Evolutionary conservation across 2,329 filamentous ascomycete genomes (phyloP).

Genomic region (Knoxdaviesia capensis): DNA sequence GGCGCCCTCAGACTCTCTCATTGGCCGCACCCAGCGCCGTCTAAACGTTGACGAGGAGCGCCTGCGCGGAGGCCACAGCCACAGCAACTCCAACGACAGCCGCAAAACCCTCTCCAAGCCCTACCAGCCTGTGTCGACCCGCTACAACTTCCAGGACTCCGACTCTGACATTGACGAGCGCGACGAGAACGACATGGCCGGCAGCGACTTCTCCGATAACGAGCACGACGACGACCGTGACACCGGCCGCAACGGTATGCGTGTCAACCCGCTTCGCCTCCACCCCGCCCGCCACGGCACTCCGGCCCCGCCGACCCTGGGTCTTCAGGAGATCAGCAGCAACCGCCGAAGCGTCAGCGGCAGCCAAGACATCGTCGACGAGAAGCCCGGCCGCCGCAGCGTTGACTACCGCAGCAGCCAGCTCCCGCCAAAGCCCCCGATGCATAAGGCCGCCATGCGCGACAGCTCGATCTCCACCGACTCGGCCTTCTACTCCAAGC

Average conservation of each 20-base stretch:
- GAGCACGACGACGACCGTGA: conserved; percentile 10
- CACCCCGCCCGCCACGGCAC: conserved; percentile 18
- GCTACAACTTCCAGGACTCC: conserved; percentile 22
- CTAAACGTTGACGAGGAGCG: conserved; percentile 17
- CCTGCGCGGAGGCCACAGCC: conserved; percentile 7
- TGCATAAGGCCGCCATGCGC: conserved; percentile 7
- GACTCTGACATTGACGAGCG: conserved; percentile 18
- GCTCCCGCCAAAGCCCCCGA: conserved; percentile 6
- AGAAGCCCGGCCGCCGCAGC: conserved; percentile 8
- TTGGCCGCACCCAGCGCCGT: conserved; percentile 32
- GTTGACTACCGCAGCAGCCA: conserved; percentile 6
- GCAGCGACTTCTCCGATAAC: conserved; percentile 8
- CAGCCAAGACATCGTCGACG: conserved; percentile 25
- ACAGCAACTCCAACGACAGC: conserved; percentile 7
- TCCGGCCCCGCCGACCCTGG: conserved; percentile 9
- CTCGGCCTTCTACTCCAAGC: conserved; percentile 27
- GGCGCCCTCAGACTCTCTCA: conserved; percentile 31
- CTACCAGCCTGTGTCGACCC: conserved; percentile 26
- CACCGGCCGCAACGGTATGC: conserved; percentile 10
- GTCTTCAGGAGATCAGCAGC: conserved; percentile 23
- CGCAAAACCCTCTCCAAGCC: conserved; percentile 9
- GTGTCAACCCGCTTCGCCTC: conserved; percentile 26
- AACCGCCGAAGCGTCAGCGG: conserved; percentile 22
- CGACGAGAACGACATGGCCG: conserved; percentile 6
- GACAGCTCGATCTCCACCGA: conserved; percentile 30